Percentiles rank a stretch among this genome's conserved stretches.
Evolutionary conservation across 805 yeast genomes (phyloP).

Genomic region (Spathaspora girioi): DNA sequence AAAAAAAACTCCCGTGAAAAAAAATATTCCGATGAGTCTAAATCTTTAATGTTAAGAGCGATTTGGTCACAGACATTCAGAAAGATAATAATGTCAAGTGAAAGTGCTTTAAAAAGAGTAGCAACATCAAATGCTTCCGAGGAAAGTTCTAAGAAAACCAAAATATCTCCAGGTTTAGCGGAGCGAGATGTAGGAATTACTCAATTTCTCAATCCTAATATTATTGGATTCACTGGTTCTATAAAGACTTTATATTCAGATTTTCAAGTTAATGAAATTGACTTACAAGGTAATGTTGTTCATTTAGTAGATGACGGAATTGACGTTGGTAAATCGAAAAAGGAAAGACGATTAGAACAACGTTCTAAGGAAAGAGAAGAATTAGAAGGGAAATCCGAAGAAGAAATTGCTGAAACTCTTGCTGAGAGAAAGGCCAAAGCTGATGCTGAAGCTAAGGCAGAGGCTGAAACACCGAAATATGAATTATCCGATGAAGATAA

Average conservation of each 20-base stretch:
- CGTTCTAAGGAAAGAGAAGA: slow-evolving; percentile 37
- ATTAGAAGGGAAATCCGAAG: slow-evolving; percentile 23
- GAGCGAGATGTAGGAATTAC: slow-evolving; percentile 77
- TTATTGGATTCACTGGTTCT: slow-evolving; percentile 67
- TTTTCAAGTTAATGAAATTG: slow-evolving; percentile 89
- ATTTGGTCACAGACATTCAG: slow-evolving; percentile 19
- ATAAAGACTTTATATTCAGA: slow-evolving; percentile 91
- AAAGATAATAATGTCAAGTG: neutral
- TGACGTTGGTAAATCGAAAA: slow-evolving; percentile 40
- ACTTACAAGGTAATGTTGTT: slow-evolving; percentile 61
- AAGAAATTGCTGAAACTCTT: slow-evolving; percentile 27
- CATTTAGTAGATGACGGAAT: slow-evolving; percentile 76
- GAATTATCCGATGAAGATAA: slow-evolving; percentile 45
- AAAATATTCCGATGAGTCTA: neutral
- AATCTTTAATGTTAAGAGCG: neutral
- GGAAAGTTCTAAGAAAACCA: neutral
- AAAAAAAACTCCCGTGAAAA: neutral
- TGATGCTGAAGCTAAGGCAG: slow-evolving; percentile 28
- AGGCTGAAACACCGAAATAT: slow-evolving; percentile 31
- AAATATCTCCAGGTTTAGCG: neutral
- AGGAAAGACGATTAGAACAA: slow-evolving; percentile 45
- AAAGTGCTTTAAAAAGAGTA: neutral
- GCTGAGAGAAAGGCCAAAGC: slow-evolving; percentile 18
- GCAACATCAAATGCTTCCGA: neutral
- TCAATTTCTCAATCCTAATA: slow-evolving; percentile 50